Conservation (phyloP, 345 rosid species). For the Populus pruinosa region DNA sequence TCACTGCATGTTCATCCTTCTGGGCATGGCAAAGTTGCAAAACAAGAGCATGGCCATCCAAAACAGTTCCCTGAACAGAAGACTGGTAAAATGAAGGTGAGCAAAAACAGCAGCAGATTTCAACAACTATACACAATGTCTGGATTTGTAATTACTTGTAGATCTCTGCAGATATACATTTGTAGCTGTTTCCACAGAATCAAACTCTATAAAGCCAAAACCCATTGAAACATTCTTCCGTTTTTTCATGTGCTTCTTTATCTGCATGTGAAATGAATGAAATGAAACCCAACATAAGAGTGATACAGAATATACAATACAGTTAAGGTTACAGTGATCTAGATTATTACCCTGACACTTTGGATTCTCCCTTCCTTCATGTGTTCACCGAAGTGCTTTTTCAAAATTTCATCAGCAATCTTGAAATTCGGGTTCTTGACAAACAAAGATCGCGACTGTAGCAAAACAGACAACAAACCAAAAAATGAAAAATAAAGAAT, state of each 20-base stretch:
- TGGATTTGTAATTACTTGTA: slow-evolving; percentile 53
- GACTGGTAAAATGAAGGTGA: slow-evolving; percentile 1
- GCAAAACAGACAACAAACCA: slow-evolving; percentile 24
- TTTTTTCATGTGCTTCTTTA: slow-evolving; percentile 74
- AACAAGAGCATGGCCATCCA: slow-evolving; percentile 92
- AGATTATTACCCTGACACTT: slow-evolving; percentile 67
- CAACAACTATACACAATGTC: background rate
- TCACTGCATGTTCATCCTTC: slow-evolving; percentile 53
- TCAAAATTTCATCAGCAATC: slow-evolving; percentile 75
- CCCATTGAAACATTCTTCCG: slow-evolving; percentile 85
- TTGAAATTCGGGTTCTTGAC: slow-evolving; percentile 92
- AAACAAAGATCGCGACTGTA: slow-evolving; percentile 77
- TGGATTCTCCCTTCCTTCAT: slow-evolving; percentile 67
- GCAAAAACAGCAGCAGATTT: background rate
- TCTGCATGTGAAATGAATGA: slow-evolving; percentile 39
- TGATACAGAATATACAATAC: slow-evolving; percentile 13
- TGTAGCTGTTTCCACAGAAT: slow-evolving; percentile 74
- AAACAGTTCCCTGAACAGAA: slow-evolving; percentile 58
- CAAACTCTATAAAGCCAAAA: slow-evolving; percentile 87
- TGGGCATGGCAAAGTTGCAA: slow-evolving; percentile 76
- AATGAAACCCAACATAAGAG: slow-evolving; percentile 8
- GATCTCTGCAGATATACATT: slow-evolving; percentile 45
- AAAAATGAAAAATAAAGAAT: slow-evolving; percentile 4
- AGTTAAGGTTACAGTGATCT: background rate
- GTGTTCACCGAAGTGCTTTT: slow-evolving; percentile 60